phyloP scores from a whole-genome alignment of 257 asterid genomes.

The Primulina tabacum region DNA sequence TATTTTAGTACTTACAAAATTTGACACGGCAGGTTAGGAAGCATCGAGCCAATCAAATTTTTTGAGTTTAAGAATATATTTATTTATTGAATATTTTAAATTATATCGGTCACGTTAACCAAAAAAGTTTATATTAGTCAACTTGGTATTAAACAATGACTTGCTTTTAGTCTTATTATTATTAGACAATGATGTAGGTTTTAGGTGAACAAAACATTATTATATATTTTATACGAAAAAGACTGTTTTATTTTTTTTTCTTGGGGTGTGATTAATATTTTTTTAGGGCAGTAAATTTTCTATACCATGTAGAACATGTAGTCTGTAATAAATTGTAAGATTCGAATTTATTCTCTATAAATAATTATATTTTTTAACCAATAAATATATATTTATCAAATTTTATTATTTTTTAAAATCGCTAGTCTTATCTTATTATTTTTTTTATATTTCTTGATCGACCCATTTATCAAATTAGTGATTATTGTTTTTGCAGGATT shows the following conservation, averaged over 20 bases:
- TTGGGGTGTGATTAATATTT: too few species aligned
- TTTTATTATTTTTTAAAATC: neutral
- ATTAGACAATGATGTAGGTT: neutral
- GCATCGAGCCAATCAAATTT: slow-evolving; percentile 28
- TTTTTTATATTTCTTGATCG: neutral
- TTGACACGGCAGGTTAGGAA: slow-evolving; percentile 13
- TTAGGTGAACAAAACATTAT: slow-evolving; percentile 12
- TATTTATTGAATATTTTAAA: slow-evolving; percentile 12
- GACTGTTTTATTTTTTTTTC: slow-evolving; percentile 14
- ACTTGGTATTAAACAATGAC: slow-evolving; percentile 12
- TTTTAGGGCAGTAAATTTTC: too few species aligned
- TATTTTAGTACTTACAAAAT: too few species aligned
- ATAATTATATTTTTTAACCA: too few species aligned
- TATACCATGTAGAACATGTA: too few species aligned
- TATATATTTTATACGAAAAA: slow-evolving; percentile 21
- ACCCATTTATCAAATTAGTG: neutral
- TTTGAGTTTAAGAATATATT: slow-evolving; percentile 21
- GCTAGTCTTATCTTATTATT: neutral
- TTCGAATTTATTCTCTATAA: too few species aligned
- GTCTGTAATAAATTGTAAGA: too few species aligned
- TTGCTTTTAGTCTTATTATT: neutral
- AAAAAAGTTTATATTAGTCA: neutral
- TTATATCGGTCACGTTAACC: slow-evolving; percentile 9
- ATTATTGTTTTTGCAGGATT: slow-evolving; percentile 50
- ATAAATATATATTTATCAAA: neutral